Percentiles rank a stretch among this genome's conserved stretches.
Evolutionary conservation across 1,284 basidiomycete genomes (phyloP).

Genomic region (Polyporus tsugae): DNA sequence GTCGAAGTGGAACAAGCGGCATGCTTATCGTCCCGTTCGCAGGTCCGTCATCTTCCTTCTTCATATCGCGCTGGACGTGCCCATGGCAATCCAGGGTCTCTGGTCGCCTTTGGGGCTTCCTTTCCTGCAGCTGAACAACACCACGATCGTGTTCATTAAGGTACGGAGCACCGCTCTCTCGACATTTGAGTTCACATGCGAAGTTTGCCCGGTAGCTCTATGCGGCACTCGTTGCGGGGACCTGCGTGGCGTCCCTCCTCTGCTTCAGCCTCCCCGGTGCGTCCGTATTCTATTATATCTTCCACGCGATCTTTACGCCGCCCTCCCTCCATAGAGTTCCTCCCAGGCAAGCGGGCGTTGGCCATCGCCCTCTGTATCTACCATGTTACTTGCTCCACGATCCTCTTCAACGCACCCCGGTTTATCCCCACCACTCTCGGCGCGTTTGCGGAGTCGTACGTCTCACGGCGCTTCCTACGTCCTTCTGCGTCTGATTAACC

Average conservation of each 20-base stretch:
- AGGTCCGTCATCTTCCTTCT: conserved; percentile 51
- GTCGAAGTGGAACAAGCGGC: neutral
- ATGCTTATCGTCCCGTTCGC: conserved; percentile 17
- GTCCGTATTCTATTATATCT: conserved; percentile 35
- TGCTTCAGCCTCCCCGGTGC: conserved; percentile 72
- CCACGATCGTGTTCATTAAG: conserved; percentile 78
- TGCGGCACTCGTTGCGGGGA: conserved; percentile 62
- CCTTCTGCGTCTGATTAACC: conserved; percentile 8
- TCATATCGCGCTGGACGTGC: conserved; percentile 80
- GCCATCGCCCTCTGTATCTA: conserved; percentile 81
- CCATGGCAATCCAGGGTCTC: conserved; percentile 77
- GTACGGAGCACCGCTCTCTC: conserved; percentile 44
- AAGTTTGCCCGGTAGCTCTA: conserved; percentile 57
- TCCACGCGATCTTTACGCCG: neutral
- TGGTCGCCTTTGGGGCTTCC: conserved; percentile 69
- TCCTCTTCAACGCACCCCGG: conserved; percentile 78
- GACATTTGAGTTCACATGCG: neutral
- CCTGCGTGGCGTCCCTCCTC: conserved; percentile 66
- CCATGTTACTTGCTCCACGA: conserved; percentile 76
- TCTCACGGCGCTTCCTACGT: conserved; percentile 27
- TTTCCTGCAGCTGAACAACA: conserved; percentile 84
- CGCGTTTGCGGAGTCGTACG: conserved; percentile 63
- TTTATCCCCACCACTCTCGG: conserved; percentile 82
- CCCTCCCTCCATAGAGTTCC: conserved; percentile 62
- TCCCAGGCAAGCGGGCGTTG: conserved; percentile 85